phyloP scores from a whole-genome alignment of 345 rosid species.

The Abelmoschus esculentus region DNA sequence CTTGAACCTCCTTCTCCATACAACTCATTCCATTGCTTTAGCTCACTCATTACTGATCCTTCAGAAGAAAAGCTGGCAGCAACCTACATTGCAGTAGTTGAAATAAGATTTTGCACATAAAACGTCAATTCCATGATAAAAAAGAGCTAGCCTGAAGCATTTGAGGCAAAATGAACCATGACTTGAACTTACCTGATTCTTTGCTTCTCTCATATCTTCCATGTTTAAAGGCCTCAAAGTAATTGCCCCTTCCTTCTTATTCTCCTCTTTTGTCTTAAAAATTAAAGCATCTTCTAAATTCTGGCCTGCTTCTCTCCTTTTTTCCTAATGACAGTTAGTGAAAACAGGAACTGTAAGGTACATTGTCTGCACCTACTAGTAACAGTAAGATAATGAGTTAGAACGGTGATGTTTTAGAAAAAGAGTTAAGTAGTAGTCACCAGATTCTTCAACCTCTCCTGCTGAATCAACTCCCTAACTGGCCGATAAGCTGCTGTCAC shows the following conservation, averaged over 20 bases:
- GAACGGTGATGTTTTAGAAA: neutral
- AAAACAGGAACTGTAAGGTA: too few species aligned
- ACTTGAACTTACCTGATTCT: slow-evolving; percentile 55
- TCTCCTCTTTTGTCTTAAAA: slow-evolving; percentile 35
- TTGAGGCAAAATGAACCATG: neutral
- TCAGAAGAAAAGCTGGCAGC: slow-evolving; percentile 85
- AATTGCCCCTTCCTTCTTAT: slow-evolving; percentile 43
- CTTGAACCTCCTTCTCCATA: slow-evolving; percentile 94
- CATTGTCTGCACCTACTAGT: too few species aligned
- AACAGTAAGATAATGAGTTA: too few species aligned
- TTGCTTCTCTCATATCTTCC: slow-evolving; percentile 93
- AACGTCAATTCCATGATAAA: neutral
- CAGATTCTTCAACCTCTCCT: neutral
- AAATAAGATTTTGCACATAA: neutral
- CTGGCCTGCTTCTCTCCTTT: too few species aligned
- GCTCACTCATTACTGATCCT: slow-evolving; percentile 66
- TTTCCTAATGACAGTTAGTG: too few species aligned
- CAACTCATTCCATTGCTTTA: slow-evolving; percentile 84
- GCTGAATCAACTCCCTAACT: neutral
- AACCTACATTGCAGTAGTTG: slow-evolving; percentile 35
- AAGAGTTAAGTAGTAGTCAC: neutral
- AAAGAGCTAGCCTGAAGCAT: too few species aligned
- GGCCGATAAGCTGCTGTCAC: neutral
- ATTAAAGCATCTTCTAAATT: too few species aligned
- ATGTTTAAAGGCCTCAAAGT: slow-evolving; percentile 64